Evolutionary conservation across 1,284 basidiomycete genomes (phyloP).

Genomic region (Sphaerobolus stellatus): DNA sequence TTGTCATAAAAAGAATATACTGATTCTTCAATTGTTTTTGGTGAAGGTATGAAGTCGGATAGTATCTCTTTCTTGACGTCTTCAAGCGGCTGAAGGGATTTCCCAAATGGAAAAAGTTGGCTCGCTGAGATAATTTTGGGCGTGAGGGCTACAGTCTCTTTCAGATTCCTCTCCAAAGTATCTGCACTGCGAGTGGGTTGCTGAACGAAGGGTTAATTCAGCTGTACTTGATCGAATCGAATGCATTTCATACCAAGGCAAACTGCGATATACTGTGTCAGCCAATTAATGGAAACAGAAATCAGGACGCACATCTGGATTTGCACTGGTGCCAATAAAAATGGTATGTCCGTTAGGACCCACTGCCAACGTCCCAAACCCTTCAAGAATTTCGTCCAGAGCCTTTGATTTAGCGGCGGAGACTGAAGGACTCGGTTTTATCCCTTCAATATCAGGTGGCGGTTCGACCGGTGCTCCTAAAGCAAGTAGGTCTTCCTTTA

Average conservation of each 20-base stretch:
- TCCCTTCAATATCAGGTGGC: neutral
- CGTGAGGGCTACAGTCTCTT: neutral
- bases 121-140: neutral
- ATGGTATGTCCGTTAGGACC: slow-evolving; percentile 43
- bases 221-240: too few relatives aligned
- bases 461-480: slow-evolving; percentile 10
- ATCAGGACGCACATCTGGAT: slow-evolving; percentile 42
- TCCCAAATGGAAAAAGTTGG: neutral
- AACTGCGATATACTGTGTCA: too few relatives aligned
- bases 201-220: too few relatives aligned
- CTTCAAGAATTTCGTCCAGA: slow-evolving; percentile 22
- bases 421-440: slow-evolving; percentile 21
- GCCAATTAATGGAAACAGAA: too few relatives aligned
- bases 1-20: slow-evolving; percentile 6
- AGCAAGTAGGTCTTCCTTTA: slow-evolving; percentile 14
- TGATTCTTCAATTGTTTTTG: slow-evolving; percentile 8
- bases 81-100: slow-evolving; percentile 5
- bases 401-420: slow-evolving; percentile 34
- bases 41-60: slow-evolving; percentile 34
- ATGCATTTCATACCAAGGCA: too few relatives aligned
- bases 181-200: too few relatives aligned
- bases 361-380: slow-evolving; percentile 46
- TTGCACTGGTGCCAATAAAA: slow-evolving; percentile 48
- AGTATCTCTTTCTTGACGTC: slow-evolving; percentile 33
- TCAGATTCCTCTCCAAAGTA: too few relatives aligned